Conservation (phyloP, 768 basidiomycete genomes). For the Heimioporus sp. region DNA sequence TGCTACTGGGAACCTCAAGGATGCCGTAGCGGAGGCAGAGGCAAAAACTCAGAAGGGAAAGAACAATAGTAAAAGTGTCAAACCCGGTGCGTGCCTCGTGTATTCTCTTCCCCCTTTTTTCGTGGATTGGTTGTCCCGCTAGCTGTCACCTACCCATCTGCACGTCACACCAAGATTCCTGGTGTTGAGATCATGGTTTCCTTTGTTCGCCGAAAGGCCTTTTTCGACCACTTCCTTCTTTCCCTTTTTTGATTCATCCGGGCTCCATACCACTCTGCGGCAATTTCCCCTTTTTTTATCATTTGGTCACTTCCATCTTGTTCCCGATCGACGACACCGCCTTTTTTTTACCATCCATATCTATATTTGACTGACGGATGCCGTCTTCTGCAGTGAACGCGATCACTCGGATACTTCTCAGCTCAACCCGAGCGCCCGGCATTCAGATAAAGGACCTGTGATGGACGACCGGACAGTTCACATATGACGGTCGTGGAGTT, state of each 20-base stretch:
- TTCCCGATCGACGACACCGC: conserved; percentile 11
- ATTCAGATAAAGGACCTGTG: conserved; percentile 82
- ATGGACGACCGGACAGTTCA: conserved; percentile 2
- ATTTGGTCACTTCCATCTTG: conserved; percentile 4
- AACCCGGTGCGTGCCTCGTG: conserved; percentile 39
- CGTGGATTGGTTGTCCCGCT: neutral
- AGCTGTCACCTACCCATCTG: neutral
- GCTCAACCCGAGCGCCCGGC: conserved; percentile 84
- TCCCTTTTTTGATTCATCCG: neutral
- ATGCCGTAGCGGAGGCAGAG: conserved; percentile 36
- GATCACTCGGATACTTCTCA: conserved; percentile 80
- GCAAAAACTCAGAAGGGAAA: conserved; percentile 41
- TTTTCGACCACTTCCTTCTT: neutral
- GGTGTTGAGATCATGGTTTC: neutral
- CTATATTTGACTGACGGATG: conserved; percentile 11
- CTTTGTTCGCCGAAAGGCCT: neutral
- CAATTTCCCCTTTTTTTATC: conserved; percentile 4
- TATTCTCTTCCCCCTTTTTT: neutral
- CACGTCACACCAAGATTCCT: neutral
- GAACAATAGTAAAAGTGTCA: conserved; percentile 37
- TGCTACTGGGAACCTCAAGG: conserved; percentile 68
- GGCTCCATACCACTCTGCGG: neutral
- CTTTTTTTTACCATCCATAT: neutral
- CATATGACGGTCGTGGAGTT: conserved; percentile 1
- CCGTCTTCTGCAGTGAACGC: conserved; percentile 51